These are phyloP conservation scores for Letharia lupina DNA, from an alignment of 495 filamentous ascomycete genomes.

Conservation along the genomic window DNA sequence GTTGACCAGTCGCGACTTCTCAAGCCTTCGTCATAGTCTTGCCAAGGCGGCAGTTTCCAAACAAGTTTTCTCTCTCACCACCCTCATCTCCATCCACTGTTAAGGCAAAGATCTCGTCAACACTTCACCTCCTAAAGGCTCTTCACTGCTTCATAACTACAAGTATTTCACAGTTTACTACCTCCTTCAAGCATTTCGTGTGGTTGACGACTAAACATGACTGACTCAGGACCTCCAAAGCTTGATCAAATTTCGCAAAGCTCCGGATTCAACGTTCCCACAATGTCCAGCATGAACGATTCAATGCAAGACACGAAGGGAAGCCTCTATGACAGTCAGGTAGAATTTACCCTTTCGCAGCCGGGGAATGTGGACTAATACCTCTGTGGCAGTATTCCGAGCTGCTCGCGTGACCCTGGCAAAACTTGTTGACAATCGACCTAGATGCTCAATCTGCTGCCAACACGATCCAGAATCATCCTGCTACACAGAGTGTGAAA, in stretches of 20 bases:
- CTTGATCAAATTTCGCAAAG: conserved; percentile 20
- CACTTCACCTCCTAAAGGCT: neutral
- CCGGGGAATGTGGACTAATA: conserved; percentile 2
- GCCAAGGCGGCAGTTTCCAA: neutral
- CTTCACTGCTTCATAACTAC: neutral
- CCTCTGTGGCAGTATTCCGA: conserved; percentile 20
- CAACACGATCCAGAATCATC: conserved; percentile 31
- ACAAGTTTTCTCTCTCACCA: neutral
- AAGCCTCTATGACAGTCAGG: conserved; percentile 30
- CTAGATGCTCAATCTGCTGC: conserved; percentile 31
- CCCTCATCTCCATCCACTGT: neutral
- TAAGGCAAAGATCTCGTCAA: neutral
- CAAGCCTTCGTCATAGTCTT: neutral
- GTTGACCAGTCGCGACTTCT: neutral
- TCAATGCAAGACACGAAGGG: conserved; percentile 28
- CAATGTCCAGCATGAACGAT: conserved; percentile 22
- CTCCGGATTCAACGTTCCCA: conserved; percentile 21
- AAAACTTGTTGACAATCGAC: conserved; percentile 23
- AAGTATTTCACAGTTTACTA: conserved; percentile 5
- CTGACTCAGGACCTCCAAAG: conserved; percentile 22
- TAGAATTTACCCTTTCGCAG: conserved; percentile 12
- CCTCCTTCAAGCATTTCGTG: neutral
- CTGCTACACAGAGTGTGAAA: conserved; percentile 30
- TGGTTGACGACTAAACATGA: conserved; percentile 10
- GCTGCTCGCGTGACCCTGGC: conserved; percentile 24